Evolutionary conservation across 352 stramenopile genomes (phyloP).

Genomic region (Phytopythium cucurbitacearum): DNA sequence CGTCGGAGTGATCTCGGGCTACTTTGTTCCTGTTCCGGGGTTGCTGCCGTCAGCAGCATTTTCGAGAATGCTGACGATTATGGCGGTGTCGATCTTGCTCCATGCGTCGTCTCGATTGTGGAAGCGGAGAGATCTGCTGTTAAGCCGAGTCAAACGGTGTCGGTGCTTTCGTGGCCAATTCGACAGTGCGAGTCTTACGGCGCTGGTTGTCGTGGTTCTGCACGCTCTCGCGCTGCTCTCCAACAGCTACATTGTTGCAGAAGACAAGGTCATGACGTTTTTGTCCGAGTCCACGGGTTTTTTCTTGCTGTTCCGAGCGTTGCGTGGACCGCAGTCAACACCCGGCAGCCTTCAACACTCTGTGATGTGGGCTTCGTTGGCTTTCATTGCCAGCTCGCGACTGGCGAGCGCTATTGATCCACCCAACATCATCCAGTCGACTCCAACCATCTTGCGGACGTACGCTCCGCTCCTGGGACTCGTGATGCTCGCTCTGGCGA

Average conservation of each 20-base stretch:
- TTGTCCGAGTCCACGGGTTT: constrained; percentile 48
- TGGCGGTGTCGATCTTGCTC: background rate
- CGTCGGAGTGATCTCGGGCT: constrained; percentile 4
- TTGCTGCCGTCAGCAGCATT: constrained; percentile 20
- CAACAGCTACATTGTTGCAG: constrained; percentile 86
- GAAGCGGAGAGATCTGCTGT: background rate
- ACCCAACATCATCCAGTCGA: constrained; percentile 72
- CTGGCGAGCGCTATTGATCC: constrained; percentile 38
- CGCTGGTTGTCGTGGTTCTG: constrained; percentile 43
- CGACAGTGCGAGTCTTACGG: constrained; percentile 13
- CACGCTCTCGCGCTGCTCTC: constrained; percentile 67
- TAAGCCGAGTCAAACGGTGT: background rate
- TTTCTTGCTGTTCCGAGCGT: constrained; percentile 29
- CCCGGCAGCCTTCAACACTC: background rate
- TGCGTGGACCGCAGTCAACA: constrained; percentile 7
- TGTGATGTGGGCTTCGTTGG: constrained; percentile 17
- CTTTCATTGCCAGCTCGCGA: constrained; percentile 42
- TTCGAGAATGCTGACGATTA: constrained; percentile 16
- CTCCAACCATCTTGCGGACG: constrained; percentile 25
- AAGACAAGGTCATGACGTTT: constrained; percentile 68
- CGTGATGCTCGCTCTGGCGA: constrained; percentile 14
- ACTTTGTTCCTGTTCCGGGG: background rate
- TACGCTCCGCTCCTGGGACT: constrained; percentile 26
- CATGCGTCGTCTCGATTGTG: background rate
- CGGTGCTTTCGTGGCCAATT: background rate